Conservation (phyloP, 1,284 basidiomycete species). For the Ustilago esculenta region DNA sequence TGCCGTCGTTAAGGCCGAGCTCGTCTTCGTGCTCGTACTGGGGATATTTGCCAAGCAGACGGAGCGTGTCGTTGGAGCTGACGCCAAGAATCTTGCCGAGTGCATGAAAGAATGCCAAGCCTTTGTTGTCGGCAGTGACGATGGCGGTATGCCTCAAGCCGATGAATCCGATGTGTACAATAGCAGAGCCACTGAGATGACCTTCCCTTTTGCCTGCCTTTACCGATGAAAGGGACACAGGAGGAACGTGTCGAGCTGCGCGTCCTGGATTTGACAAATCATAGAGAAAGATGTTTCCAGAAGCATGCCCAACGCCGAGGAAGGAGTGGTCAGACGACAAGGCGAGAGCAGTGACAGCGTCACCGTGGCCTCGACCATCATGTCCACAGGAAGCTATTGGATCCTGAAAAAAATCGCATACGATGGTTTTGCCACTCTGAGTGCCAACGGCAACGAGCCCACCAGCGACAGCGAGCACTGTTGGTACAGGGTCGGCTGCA, state of each 20-base stretch:
- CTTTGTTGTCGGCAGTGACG: conserved; percentile 87
- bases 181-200: conserved; percentile 84
- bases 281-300: conserved; percentile 87
- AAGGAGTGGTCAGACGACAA: conserved; percentile 94
- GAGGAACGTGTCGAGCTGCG: conserved; percentile 75
- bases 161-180: conserved; percentile 88
- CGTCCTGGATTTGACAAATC: conserved; percentile 76
- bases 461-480: conserved; percentile 79
- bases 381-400: conserved; percentile 47
- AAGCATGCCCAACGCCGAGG: conserved; percentile 85
- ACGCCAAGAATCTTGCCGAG: conserved; percentile 94
- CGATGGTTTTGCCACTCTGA: conserved; percentile 78
- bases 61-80: conserved; percentile 90
- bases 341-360: conserved; percentile 87
- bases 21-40: conserved; percentile 41
- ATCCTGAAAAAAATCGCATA: conserved; percentile 87
- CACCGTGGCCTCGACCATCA: conserved; percentile 30
- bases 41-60: conserved; percentile 87
- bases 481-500: conserved; percentile 74
- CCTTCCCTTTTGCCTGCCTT: conserved; percentile 89
- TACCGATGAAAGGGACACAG: conserved; percentile 76
- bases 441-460: conserved; percentile 92
- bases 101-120: conserved; percentile 93
- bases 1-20: conserved; percentile 24
- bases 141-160: conserved; percentile 92